Conservation (phyloP, 495 filamentous ascomycete species). For the Penicillium argentinense region DNA sequence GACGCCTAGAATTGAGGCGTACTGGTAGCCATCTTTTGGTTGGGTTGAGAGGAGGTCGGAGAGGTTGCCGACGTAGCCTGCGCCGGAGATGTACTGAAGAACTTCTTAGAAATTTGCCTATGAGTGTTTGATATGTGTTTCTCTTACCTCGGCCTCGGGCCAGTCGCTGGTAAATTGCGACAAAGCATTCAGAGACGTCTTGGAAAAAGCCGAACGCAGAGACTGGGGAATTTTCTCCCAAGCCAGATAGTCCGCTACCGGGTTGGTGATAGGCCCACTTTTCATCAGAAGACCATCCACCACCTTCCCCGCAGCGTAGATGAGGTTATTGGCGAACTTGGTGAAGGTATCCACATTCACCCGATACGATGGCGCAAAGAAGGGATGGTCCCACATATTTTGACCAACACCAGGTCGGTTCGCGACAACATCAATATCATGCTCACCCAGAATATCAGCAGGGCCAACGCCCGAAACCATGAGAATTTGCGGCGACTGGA, state of each 20-base stretch:
- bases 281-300: slow-evolving; percentile 4
- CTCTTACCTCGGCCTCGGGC: slow-evolving; percentile 55
- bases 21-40: slow-evolving; percentile 46
- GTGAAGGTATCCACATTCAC: slow-evolving; percentile 25
- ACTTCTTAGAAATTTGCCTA: slow-evolving; percentile 6
- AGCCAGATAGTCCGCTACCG: slow-evolving; percentile 39
- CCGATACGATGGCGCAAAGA: slow-evolving; percentile 16
- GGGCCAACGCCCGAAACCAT: slow-evolving; percentile 19
- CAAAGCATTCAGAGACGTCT: slow-evolving; percentile 25
- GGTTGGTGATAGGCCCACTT: slow-evolving; percentile 36
- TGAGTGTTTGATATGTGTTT: slow-evolving; percentile 4
- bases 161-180: slow-evolving; percentile 49
- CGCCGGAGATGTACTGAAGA: slow-evolving; percentile 36
- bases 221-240: slow-evolving; percentile 51
- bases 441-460: neutral
- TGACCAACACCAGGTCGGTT: slow-evolving; percentile 16
- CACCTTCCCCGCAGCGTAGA: slow-evolving; percentile 13
- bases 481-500: slow-evolving; percentile 17
- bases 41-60: slow-evolving; percentile 35
- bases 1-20: slow-evolving; percentile 40
- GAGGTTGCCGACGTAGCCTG: slow-evolving; percentile 38
- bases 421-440: slow-evolving; percentile 7
- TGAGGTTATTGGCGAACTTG: slow-evolving; percentile 8
- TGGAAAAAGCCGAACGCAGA: slow-evolving; percentile 23
- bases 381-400: slow-evolving; percentile 20